phyloP scores from a whole-genome alignment of 345 rosid genomes.

The Rubroshorea leprosula region DNA sequence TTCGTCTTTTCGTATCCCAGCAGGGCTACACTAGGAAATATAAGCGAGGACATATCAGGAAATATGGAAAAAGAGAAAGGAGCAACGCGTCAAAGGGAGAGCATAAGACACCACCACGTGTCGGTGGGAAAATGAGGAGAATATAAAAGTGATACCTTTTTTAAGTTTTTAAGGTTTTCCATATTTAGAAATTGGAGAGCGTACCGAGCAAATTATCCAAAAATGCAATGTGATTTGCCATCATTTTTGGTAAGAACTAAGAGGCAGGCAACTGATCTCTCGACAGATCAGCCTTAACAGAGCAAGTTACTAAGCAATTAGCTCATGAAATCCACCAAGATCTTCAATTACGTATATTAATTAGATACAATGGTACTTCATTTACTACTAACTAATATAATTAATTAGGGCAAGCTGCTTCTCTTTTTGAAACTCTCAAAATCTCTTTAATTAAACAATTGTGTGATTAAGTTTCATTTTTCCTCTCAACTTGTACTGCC shows the following conservation, averaged over 20 bases:
- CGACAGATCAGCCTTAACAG: neutral
- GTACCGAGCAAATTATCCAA: slow-evolving; percentile 1
- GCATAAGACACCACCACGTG: slow-evolving; percentile 12
- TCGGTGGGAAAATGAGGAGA: slow-evolving; percentile 10
- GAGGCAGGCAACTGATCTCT: neutral
- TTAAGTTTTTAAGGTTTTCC: slow-evolving; percentile 36
- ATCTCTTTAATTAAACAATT: too few relatives aligned
- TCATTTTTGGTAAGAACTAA: slow-evolving; percentile 7
- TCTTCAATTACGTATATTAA: neutral
- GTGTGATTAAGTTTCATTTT: too few relatives aligned
- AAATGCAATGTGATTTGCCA: neutral
- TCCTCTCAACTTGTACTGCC: too few relatives aligned
- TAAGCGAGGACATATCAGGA: neutral
- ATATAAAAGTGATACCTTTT: slow-evolving; percentile 7
- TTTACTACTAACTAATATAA: too few relatives aligned
- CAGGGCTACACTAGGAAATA: neutral
- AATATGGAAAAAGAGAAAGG: neutral
- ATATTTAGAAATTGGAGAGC: slow-evolving; percentile 20
- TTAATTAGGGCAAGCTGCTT: too few relatives aligned
- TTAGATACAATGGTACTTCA: too few relatives aligned
- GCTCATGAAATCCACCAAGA: neutral
- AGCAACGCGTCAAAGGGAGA: neutral
- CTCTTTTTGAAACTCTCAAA: too few relatives aligned
- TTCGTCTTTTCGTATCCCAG: neutral
- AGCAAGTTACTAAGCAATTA: neutral